A percentile compares a stretch with the other conserved stretches of the same genome.
phyloP scores from a whole-genome alignment of 768 basidiomycete genomes.

The Cystobasidium onofrii region DNA sequence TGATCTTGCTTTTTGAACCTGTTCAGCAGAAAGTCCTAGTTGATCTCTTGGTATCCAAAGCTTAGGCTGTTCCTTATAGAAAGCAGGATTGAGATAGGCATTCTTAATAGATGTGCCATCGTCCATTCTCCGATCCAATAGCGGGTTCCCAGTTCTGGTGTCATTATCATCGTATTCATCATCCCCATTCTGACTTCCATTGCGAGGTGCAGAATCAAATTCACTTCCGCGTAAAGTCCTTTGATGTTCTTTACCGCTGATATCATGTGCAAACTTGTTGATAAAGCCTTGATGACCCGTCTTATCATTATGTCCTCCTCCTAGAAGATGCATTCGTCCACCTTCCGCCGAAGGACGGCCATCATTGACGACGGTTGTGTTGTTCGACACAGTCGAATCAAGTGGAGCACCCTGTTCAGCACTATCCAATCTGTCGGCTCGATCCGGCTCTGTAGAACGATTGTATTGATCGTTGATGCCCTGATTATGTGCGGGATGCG shows the following conservation, averaged over 20 bases:
- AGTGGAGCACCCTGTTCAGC: background rate
- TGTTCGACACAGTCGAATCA: background rate
- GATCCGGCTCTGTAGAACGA: background rate
- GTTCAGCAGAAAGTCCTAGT: constrained; percentile 54
- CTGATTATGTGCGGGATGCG: background rate
- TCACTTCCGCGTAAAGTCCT: background rate
- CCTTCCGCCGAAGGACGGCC: background rate
- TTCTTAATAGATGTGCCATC: constrained; percentile 40
- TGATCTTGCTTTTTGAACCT: constrained; percentile 55
- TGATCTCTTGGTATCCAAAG: constrained; percentile 86
- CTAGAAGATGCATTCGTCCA: background rate
- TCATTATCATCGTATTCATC: too few species aligned
- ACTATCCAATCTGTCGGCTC: background rate
- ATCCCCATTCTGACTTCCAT: background rate
- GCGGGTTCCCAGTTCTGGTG: constrained; percentile 37
- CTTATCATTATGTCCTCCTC: background rate
- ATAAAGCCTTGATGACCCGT: background rate
- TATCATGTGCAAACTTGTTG: background rate
- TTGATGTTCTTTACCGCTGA: background rate
- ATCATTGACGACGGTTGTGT: background rate
- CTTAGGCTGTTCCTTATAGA: constrained; percentile 56
- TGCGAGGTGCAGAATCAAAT: background rate
- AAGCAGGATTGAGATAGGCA: constrained; percentile 76
- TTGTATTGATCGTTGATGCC: background rate
- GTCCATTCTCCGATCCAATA: constrained; percentile 30